Conservation (phyloP, 306 rosid genomes). For the Cicer cuneatum region DNA sequence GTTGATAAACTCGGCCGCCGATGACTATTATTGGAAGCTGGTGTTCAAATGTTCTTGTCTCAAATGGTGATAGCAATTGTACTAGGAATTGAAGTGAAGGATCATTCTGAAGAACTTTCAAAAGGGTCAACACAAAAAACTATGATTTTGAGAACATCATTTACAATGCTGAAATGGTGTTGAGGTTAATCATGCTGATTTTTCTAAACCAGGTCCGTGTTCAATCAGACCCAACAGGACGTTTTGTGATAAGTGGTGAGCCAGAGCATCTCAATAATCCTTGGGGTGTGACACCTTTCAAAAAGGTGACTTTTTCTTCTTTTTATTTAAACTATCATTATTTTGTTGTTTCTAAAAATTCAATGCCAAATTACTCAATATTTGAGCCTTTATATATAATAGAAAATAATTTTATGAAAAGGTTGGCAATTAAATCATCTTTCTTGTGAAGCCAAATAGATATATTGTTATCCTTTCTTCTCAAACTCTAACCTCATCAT, state of each 20-base stretch:
- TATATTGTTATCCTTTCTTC: too few species aligned
- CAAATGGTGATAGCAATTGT: slow-evolving; percentile 67
- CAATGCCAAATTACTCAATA: neutral
- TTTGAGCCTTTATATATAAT: neutral
- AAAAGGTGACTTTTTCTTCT: slow-evolving; percentile 60
- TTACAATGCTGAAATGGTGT: slow-evolving; percentile 30
- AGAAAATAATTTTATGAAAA: slow-evolving; percentile 5
- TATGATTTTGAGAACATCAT: neutral
- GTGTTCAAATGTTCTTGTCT: slow-evolving; percentile 76
- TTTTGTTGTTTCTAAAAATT: neutral
- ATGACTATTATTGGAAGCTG: slow-evolving; percentile 69
- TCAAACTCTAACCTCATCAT: too few species aligned
- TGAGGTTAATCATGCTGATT: slow-evolving; percentile 28
- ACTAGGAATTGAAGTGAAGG: slow-evolving; percentile 65
- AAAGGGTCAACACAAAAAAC: slow-evolving; percentile 42
- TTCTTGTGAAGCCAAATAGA: too few species aligned
- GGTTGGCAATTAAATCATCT: too few species aligned
- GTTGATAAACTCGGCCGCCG: slow-evolving; percentile 82
- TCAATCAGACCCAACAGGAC: slow-evolving; percentile 96
- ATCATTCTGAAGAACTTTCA: slow-evolving; percentile 45
- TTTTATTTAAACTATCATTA: neutral
- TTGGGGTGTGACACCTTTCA: slow-evolving; percentile 99
- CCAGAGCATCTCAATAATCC: slow-evolving; percentile 93
- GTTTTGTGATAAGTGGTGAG: slow-evolving; percentile 92
- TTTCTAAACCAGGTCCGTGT: slow-evolving; percentile 80